Evolutionary conservation across 2,329 filamentous ascomycete species (phyloP), one percentile per base, ranked within the genome.

Genomic region (Dactylella cylindrospora): DNA sequence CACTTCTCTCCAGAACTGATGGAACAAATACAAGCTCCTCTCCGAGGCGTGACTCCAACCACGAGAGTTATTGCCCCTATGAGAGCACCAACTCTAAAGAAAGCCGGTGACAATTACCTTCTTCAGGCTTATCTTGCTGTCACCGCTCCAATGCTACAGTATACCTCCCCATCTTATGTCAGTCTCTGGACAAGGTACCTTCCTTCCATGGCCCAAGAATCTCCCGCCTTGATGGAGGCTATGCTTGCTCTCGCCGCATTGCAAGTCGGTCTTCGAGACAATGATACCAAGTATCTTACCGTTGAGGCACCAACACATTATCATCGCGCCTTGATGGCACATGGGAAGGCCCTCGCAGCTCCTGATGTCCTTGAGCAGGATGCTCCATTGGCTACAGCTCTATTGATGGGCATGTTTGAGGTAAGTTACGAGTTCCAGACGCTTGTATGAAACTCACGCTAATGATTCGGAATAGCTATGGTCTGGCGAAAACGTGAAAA

Each of bases 401-500:
- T 68, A 12, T 55, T 68, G 25, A 61, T 68, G 38, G 66, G 66
- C 23, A 52, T 67, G 55, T 68, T 67, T 35, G 67, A 68, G 38
- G 65, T 67, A 66, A n/a, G 28, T 26, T n/a, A 12, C 5, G 7
- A 9, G 33, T 7, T 17, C 35, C 12, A 3, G 17, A 8, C 8
- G 15, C 7, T 38, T 17, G 7, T 25, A 26, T 43, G 19, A 26
- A 35, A 57, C 41, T 26, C 10, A 44, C 29, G 19, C 31, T 35
- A 13, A 12, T 17, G 6, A 31, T 17, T 4, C n/a, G 13, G 12
- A n/a, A 19, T 50, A 67, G 64, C 45, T 68, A 40, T 68, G 67
- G 67, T 66, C 66, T 29, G 67, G 67, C n/a, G 67, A 68, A 51
- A 67, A 67, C 23, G 65, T 68, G 39, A 68, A 68, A 39, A 67